phyloP scores from a whole-genome alignment of 1,139 yeast genomes.

The Suhomyces taliae region DNA sequence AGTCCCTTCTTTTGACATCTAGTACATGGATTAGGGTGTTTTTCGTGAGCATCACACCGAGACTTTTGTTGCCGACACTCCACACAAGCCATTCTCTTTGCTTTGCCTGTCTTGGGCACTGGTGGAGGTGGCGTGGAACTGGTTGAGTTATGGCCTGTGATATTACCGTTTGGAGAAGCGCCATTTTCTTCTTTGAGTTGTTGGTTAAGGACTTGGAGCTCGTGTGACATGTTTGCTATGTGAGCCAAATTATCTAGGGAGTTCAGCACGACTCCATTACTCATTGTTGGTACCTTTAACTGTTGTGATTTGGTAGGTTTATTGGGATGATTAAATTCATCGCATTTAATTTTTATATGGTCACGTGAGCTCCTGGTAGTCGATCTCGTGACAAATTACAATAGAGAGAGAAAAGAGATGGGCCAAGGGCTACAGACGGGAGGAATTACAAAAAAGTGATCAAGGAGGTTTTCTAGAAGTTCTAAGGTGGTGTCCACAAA shows the following conservation, averaged over 20 bases:
- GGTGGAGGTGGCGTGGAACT: constrained; percentile 10
- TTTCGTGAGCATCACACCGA: constrained; percentile 81
- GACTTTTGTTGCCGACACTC: constrained; percentile 95
- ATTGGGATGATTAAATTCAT: neutral
- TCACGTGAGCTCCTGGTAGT: neutral
- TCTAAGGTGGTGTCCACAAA: no score
- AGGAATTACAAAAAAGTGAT: no score
- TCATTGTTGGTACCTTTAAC: constrained; percentile 6
- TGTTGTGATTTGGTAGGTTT: neutral
- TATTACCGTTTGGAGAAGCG: constrained; percentile 5
- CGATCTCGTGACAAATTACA: neutral
- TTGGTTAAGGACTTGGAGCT: constrained; percentile 33
- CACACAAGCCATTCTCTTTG: constrained; percentile 81
- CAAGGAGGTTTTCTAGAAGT: no score
- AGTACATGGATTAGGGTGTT: constrained; percentile 78
- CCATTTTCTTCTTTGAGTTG: constrained; percentile 22
- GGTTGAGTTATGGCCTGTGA: constrained; percentile 6
- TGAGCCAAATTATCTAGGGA: constrained; percentile 46
- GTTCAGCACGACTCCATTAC: constrained; percentile 14
- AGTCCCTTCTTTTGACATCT: constrained; percentile 72
- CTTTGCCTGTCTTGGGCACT: constrained; percentile 22
- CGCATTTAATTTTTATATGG: constrained; percentile 1
- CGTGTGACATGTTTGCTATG: constrained; percentile 48
- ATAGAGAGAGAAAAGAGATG: neutral
- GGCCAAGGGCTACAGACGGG: no score